These are phyloP conservation scores for Wickerhamomyces xylosicus DNA, from an alignment of 805 yeast genomes.

Conservation along the genomic window DNA sequence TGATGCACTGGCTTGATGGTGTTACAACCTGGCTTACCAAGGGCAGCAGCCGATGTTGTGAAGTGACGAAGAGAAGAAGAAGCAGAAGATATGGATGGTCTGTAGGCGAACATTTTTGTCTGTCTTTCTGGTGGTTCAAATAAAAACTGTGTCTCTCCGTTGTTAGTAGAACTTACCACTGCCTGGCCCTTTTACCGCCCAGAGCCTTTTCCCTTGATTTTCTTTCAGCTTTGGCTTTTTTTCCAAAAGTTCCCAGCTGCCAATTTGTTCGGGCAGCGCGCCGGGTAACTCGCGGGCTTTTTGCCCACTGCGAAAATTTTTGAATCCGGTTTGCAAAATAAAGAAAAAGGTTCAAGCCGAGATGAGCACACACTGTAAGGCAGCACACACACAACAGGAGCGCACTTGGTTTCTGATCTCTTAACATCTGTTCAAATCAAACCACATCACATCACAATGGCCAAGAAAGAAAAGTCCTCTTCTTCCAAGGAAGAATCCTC, in stretches of 20 bases:
- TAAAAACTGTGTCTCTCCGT: too few relatives aligned
- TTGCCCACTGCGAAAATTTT: neutral
- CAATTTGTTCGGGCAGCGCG: neutral
- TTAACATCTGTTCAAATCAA: neutral
- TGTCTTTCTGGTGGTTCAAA: too few relatives aligned
- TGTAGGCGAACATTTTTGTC: neutral
- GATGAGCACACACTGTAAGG: neutral
- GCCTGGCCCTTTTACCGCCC: too few relatives aligned
- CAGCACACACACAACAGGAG: too few relatives aligned
- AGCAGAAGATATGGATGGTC: neutral
- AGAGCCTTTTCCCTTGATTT: neutral
- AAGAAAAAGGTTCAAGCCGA: neutral
- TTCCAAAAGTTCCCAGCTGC: neutral
- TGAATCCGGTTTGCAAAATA: neutral
- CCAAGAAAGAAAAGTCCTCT: conserved; percentile 33
- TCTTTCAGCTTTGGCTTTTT: neutral
- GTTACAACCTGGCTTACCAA: conserved; percentile 47
- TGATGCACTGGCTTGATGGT: conserved; percentile 91
- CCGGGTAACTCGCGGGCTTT: neutral
- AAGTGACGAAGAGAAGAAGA: conserved; percentile 9
- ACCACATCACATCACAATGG: conserved; percentile 19
- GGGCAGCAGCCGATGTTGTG: conserved; percentile 17
- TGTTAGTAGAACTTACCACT: too few relatives aligned
- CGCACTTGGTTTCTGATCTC: too few relatives aligned
- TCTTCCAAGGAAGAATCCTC: conserved; percentile 17